Evolutionary conservation across 495 filamentous ascomycete species (phyloP).

Genomic region (Tuber aestivum): DNA sequence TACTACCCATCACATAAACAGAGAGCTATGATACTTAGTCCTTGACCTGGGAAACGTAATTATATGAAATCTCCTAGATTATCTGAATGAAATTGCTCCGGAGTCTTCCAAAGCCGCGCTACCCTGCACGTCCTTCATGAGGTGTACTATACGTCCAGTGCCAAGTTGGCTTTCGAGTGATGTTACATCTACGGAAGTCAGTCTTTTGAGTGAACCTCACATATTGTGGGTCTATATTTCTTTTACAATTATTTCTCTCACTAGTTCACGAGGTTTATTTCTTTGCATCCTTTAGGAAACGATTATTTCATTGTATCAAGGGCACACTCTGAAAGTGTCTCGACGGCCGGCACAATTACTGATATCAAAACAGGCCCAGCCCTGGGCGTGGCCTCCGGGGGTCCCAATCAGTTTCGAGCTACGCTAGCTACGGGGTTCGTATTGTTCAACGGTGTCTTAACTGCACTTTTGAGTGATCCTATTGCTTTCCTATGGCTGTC

Average conservation of each 20-base stretch:
- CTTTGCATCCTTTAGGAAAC: neutral
- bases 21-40: neutral
- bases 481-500: neutral
- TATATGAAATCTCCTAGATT: neutral
- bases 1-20: neutral
- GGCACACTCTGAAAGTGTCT: neutral
- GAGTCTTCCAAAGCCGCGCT: neutral
- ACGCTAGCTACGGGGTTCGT: neutral
- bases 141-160: neutral
- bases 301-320: neutral
- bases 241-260: slow-evolving; percentile 3
- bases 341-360: neutral
- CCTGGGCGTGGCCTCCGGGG: neutral
- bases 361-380: neutral
- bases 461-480: neutral
- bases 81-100: neutral
- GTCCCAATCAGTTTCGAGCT: neutral
- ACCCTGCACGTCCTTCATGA: neutral
- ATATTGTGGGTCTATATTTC: slow-evolving; percentile 2
- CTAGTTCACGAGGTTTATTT: neutral
- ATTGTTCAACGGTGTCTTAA: neutral
- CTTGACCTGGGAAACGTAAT: neutral
- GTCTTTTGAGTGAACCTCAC: neutral
- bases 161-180: neutral
- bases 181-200: neutral